Evolutionary conservation across 768 basidiomycete genomes (phyloP).

Genomic region (Agaricus bisporus): DNA sequence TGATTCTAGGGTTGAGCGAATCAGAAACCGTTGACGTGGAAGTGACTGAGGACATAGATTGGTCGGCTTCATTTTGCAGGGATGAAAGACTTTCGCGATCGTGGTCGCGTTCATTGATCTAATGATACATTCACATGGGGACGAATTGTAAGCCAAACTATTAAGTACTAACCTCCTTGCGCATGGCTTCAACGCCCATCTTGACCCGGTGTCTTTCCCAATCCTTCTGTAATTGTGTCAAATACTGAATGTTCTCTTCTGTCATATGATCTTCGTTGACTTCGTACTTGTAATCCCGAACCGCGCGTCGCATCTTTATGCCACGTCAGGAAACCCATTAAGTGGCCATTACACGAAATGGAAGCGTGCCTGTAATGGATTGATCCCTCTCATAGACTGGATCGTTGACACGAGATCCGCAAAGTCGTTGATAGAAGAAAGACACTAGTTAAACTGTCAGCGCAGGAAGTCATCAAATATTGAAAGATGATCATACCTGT

Average conservation of each 20-base stretch:
- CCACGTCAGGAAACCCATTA: background rate
- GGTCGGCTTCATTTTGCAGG: constrained; percentile 28
- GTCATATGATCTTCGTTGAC: constrained; percentile 89
- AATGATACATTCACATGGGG: background rate
- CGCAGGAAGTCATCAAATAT: background rate
- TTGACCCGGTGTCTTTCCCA: constrained; percentile 93
- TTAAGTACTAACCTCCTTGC: constrained; percentile 59
- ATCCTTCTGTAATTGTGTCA: constrained; percentile 92
- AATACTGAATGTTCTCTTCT: constrained; percentile 92
- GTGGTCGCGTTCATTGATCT: constrained; percentile 67
- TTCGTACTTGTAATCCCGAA: constrained; percentile 91
- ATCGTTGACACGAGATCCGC: constrained; percentile 84
- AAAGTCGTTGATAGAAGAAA: constrained; percentile 86
- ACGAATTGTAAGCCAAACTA: background rate
- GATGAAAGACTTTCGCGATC: constrained; percentile 58
- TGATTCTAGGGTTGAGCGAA: constrained; percentile 36
- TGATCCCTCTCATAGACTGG: constrained; percentile 79
- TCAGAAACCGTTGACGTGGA: constrained; percentile 24
- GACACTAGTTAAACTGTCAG: constrained; percentile 41
- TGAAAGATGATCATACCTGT: constrained; percentile 42
- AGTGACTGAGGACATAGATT: constrained; percentile 23
- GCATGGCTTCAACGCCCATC: constrained; percentile 76
- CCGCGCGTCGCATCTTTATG: constrained; percentile 82
- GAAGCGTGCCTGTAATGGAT: constrained; percentile 75
- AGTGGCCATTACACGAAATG: background rate